phyloP scores from a whole-genome alignment of 2,329 filamentous ascomycete genomes.

The Colletotrichum sp. region DNA sequence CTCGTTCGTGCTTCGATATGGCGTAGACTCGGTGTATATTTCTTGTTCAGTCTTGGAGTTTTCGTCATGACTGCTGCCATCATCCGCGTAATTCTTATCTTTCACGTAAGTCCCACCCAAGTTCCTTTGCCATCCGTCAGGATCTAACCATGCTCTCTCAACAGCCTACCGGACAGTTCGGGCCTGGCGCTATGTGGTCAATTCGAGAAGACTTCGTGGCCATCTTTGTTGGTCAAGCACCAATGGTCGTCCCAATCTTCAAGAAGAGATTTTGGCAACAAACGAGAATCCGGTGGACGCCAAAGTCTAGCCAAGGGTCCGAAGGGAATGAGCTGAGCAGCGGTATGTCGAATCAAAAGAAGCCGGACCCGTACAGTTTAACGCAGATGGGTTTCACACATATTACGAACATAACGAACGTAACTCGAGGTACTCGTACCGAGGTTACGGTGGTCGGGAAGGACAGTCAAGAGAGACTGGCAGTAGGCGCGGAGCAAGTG shows the following conservation, averaged over 20 bases:
- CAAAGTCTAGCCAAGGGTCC: not conserved
- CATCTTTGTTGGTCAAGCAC: constrained; percentile 39
- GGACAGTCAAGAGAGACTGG: not conserved
- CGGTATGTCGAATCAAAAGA: constrained; percentile 5
- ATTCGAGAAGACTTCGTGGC: constrained; percentile 42
- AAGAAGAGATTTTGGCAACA: constrained; percentile 29
- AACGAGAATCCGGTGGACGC: not conserved
- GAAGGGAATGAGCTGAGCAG: constrained; percentile 17
- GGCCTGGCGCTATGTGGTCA: constrained; percentile 37
- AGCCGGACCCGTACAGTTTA: constrained; percentile 25
- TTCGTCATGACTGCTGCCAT: constrained; percentile 37
- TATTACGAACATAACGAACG: not conserved
- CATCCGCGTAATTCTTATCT: constrained; percentile 31
- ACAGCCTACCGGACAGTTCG: constrained; percentile 1
- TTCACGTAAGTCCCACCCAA: constrained; percentile 26
- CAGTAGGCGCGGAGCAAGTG: not conserved
- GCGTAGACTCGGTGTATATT: constrained; percentile 32
- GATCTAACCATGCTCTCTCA: not conserved
- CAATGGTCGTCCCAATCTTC: constrained; percentile 35
- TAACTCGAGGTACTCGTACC: not conserved
- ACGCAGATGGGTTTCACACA: constrained; percentile 22
- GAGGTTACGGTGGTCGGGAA: not conserved
- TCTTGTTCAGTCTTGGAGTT: constrained; percentile 36
- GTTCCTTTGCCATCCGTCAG: not conserved
- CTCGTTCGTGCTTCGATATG: constrained; percentile 30